phyloP scores from a whole-genome alignment of 139 green algal species.

The Coelastrella sp. region DNA sequence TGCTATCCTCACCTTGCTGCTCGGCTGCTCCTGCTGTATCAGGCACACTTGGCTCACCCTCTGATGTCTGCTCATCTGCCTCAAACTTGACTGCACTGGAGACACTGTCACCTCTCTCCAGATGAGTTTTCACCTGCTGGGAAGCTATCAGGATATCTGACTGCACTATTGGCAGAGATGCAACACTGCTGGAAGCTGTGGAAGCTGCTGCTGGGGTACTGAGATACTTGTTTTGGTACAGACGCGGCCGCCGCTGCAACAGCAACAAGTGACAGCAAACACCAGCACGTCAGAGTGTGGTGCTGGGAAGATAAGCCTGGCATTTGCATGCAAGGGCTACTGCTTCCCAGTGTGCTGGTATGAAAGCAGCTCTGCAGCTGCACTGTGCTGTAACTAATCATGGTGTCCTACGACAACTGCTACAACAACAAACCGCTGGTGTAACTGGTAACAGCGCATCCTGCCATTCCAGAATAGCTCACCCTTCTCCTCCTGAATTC shows the following conservation, averaged over 20 bases:
- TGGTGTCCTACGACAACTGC: too few relatives aligned
- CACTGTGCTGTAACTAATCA: too few relatives aligned
- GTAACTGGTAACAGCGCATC: too few relatives aligned
- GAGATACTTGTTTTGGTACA: slow-evolving; percentile 39
- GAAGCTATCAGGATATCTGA: neutral
- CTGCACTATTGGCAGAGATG: neutral
- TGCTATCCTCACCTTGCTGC: neutral
- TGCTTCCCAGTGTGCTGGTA: too few relatives aligned
- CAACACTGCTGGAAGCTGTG: neutral
- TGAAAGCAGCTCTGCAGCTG: too few relatives aligned
- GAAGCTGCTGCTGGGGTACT: neutral
- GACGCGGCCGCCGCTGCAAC: slow-evolving; percentile 10
- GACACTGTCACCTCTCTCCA: slow-evolving; percentile 39
- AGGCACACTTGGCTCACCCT: neutral
- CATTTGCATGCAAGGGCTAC: too few relatives aligned
- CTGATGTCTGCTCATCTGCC: slow-evolving; percentile 3
- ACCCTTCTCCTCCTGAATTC: slow-evolving; percentile 1
- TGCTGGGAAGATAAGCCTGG: too few relatives aligned
- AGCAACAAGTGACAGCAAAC: neutral
- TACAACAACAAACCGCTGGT: too few relatives aligned
- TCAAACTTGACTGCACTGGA: slow-evolving; percentile 35
- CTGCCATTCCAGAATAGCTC: too few relatives aligned
- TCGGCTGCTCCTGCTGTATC: neutral
- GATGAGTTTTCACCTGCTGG: neutral
- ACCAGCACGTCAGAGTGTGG: neutral